Conservation (phyloP, 1,284 basidiomycete genomes). For the Mycena citricolor region DNA sequence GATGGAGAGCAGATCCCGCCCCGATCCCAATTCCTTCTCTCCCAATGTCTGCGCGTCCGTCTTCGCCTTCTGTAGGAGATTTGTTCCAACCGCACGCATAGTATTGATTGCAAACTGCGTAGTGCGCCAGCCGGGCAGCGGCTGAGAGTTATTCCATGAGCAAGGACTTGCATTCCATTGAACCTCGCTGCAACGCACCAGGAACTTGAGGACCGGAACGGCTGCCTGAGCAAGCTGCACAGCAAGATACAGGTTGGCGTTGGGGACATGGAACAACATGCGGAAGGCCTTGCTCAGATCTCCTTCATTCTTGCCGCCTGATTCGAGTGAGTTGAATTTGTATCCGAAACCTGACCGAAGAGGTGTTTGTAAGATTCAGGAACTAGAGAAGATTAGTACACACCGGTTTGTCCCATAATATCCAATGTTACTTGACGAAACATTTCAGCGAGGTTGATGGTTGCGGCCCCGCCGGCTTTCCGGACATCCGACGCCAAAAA, state of each 20-base stretch:
- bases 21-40: conserved; percentile 26
- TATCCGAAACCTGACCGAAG: conserved; percentile 77
- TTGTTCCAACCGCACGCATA: conserved; percentile 38
- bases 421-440: conserved; percentile 62
- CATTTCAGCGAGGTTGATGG: conserved; percentile 53
- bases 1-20: conserved; percentile 52
- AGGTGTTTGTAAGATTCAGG: no score
- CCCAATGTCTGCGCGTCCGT: conserved; percentile 29
- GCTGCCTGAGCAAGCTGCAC: no score
- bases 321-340: conserved; percentile 53
- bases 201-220: no score
- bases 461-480: conserved; percentile 28
- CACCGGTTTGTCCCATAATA: conserved; percentile 66
- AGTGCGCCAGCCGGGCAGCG: no score
- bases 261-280: conserved; percentile 39
- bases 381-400: no score
- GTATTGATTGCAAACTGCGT: no score
- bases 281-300: conserved; percentile 47
- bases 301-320: conserved; percentile 39
- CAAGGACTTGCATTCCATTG: no score
- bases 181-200: no score
- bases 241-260: conserved; percentile 15
- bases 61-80: conserved; percentile 47
- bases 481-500: conserved; percentile 38
- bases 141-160: no score